These are phyloP conservation scores for Suillus brevipes DNA, from an alignment of 768 basidiomycete species.

Conservation along the genomic window DNA sequence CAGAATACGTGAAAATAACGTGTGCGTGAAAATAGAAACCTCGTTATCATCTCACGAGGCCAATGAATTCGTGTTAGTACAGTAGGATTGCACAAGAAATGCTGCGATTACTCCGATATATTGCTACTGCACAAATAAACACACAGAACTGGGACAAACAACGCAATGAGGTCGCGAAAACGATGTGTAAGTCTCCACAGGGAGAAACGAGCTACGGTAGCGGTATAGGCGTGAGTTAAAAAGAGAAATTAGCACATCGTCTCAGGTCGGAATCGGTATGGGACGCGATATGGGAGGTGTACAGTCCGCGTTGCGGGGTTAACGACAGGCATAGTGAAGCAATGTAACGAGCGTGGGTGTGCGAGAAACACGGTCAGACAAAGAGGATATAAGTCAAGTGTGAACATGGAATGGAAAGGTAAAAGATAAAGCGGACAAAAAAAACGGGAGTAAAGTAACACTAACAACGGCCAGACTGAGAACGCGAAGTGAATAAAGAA, in stretches of 20 bases:
- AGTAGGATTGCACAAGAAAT: neutral
- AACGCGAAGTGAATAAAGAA: constrained; percentile 51
- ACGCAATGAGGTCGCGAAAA: constrained; percentile 1
- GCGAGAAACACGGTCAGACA: constrained; percentile 25
- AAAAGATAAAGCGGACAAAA: constrained; percentile 28
- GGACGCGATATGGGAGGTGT: constrained; percentile 15
- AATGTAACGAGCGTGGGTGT: constrained; percentile 32
- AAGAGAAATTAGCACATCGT: constrained; percentile 16
- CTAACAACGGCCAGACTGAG: constrained; percentile 20
- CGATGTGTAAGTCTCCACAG: constrained; percentile 15
- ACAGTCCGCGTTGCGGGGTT: constrained; percentile 25
- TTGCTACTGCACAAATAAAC: constrained; percentile 14
- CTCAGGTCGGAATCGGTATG: constrained; percentile 9
- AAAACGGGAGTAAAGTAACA: constrained; percentile 34
- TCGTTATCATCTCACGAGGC: neutral
- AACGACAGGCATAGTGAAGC: constrained; percentile 33
- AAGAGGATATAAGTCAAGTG: constrained; percentile 23
- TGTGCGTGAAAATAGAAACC: neutral
- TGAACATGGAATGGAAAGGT: constrained; percentile 38
- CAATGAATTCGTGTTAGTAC: neutral
- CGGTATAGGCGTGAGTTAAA: constrained; percentile 15
- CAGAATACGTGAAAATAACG: neutral
- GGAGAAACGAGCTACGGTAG: constrained; percentile 14
- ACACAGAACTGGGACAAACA: neutral
- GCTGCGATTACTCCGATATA: constrained; percentile 14